Percentiles rank a stretch among this genome's conserved stretches.
These are phyloP conservation scores for Exophiala spinifera DNA, from an alignment of 2,329 filamentous ascomycete genomes.

Conservation along the genomic window DNA sequence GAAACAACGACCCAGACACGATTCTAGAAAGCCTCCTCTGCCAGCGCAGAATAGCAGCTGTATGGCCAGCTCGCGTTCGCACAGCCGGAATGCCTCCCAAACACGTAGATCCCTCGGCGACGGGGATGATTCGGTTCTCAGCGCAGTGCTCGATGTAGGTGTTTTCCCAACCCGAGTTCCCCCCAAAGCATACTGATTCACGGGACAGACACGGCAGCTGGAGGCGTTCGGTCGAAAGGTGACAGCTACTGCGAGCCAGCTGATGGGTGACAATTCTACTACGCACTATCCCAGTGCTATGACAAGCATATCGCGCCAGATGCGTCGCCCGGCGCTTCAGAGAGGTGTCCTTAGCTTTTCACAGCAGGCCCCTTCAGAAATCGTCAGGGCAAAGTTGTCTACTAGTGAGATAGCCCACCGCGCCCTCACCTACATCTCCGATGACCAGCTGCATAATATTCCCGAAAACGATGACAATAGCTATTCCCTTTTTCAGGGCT, in stretches of 20 bases:
- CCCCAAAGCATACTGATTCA: conserved; percentile 17
- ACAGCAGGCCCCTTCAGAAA: conserved; percentile 85
- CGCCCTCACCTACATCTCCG: conserved; percentile 80
- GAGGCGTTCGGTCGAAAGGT: conserved; percentile 94
- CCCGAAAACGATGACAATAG: conserved; percentile 78
- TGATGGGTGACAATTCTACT: conserved; percentile 65
- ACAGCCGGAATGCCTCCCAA: conserved; percentile 45
- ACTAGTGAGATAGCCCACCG: conserved; percentile 91
- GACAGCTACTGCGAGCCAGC: conserved; percentile 84
- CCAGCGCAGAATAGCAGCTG: conserved; percentile 13
- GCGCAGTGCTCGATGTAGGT: conserved; percentile 47
- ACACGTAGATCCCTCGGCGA: conserved; percentile 40
- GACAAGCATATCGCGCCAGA: conserved; percentile 82
- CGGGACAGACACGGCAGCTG: conserved; percentile 70
- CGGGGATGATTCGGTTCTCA: conserved; percentile 43
- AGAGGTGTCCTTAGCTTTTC: conserved; percentile 88
- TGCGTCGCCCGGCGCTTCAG: conserved; percentile 79
- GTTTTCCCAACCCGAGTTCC: background rate
- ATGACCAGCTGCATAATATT: conserved; percentile 85
- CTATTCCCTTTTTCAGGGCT: conserved; percentile 95
- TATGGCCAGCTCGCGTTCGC: conserved; percentile 41
- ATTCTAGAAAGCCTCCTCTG: background rate
- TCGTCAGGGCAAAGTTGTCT: conserved; percentile 88
- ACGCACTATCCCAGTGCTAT: conserved; percentile 82
- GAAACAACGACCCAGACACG: background rate